Evolutionary conservation across 768 basidiomycete species (phyloP), one percentile per base, ranked within the genome.

Genomic region (Hericium rajendrae): DNA sequence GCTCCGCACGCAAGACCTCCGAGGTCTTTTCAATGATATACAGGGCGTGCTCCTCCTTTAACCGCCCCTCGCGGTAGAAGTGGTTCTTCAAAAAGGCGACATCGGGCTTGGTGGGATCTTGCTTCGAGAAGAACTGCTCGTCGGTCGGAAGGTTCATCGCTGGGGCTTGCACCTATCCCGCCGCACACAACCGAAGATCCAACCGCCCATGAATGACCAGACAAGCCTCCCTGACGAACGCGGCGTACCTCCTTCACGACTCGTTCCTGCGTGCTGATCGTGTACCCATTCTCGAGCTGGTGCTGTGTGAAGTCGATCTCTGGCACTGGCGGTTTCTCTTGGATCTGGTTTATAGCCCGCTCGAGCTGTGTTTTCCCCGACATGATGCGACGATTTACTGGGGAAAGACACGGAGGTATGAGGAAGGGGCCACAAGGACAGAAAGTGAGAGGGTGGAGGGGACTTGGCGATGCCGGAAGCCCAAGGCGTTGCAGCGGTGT

Each of bases 51-150:
- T 94, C 91, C 70, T 98, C 95, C 16, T 85, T 94, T 63, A 98
- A 64, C 53, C 94, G 78, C 0, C 95, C 95, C 70, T 97, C 95
- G 38, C 97, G 83, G 72, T 98, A 98, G 69, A 99, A 97, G 73
- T 99, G 97, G 66, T 97, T 98, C 77, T 98, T 99, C 60, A 99
- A 79, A 72, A 93, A 98, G 28, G 91, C 94, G 63, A 98, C 78
- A 71, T 97, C 91, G 10, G 95, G 95, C 71, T 95, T 97, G 28
- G 85, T 80, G 48, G 81, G 85, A 75, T 97, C 95, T 64, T 83
- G 79, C 54, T 72, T 72, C 57, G 88, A 86, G 74, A 86, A 97
- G 81, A 98, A 99, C 70, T 98, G 92, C 64, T 89, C 90, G 63
- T 89, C 83, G 2, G 94, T 94, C 1, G 97, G 97, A 58, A 86